Conservation (phyloP, 495 filamentous ascomycete species). For the Hypoxylon lienhwacheense region DNA sequence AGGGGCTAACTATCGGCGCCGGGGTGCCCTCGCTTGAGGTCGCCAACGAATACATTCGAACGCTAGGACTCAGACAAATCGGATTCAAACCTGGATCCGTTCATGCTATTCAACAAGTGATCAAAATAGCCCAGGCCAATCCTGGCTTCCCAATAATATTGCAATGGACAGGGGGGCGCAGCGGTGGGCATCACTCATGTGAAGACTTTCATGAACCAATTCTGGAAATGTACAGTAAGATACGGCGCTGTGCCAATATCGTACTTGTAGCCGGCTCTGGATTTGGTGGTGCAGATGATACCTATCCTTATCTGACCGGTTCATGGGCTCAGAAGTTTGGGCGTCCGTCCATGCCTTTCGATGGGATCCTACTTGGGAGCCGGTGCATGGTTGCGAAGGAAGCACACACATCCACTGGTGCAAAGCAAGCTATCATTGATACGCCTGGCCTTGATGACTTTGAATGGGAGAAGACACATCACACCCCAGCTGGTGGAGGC, state of each 20-base stretch:
- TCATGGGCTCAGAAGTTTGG: conserved; percentile 69
- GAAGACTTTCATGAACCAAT: conserved; percentile 85
- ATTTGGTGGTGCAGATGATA: conserved; percentile 76
- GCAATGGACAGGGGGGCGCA: conserved; percentile 83
- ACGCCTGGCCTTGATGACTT: conserved; percentile 74
- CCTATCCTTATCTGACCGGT: conserved; percentile 79
- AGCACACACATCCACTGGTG: conserved; percentile 76
- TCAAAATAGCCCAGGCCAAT: conserved; percentile 79
- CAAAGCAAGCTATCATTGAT: conserved; percentile 82
- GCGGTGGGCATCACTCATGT: conserved; percentile 80
- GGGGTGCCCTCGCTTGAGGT: conserved; percentile 81
- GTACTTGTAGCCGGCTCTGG: conserved; percentile 77
- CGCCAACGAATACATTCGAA: conserved; percentile 77
- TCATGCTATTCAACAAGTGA: conserved; percentile 74
- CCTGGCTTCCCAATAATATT: conserved; percentile 74
- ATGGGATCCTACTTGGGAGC: conserved; percentile 75
- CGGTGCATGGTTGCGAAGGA: conserved; percentile 83
- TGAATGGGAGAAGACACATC: conserved; percentile 88
- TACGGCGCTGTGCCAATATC: conserved; percentile 69
- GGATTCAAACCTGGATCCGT: conserved; percentile 79
- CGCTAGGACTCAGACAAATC: conserved; percentile 78
- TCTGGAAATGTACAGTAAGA: conserved; percentile 71
- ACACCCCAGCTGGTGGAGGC: conserved; percentile 63
- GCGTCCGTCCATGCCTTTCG: conserved; percentile 79
- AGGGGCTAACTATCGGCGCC: conserved; percentile 81